Evolutionary conservation across 2,329 filamentous ascomycete genomes (phyloP), one percentile per base, ranked within the genome.

Genomic region (Aspergillus pseudoglaucus): DNA sequence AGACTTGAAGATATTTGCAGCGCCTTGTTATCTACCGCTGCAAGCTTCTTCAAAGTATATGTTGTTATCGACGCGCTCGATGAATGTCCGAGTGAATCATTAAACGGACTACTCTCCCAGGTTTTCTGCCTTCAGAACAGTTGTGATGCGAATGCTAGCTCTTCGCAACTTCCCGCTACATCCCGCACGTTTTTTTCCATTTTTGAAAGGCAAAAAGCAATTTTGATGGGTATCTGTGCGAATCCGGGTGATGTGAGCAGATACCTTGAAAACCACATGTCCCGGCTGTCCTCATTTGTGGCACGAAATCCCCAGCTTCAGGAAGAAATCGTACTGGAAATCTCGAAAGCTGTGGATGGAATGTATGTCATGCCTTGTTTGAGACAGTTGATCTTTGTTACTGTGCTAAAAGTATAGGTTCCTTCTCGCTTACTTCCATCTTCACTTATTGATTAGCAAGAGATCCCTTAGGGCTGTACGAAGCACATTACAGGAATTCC

Each of bases 1-100:
- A 48, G 44, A 41, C 17, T 47, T 20, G 44, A 53, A 10, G 56
- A 59, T 8, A 6, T 57, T 8, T 42, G 6, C 0, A 30, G 33
- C 1, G 6, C 14, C 1, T 38, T 60, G 4, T 20, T 49, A 6
- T 23, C 9, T 2, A 6, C 48, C n/a, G 32, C 37, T 2, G 17
- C n/a, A 7, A 32, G 33, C 33, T 37, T n/a, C 33, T n/a, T n/a
- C 6, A 37, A n/a, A 9, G 7, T 17, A 5, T 37, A n/a, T 12
- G 15, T 37, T 17, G 6, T 37, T 8, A 14, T 37, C 12, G 33
- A 37, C 7, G 33, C 33, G 5, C 15, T 37, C 4, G 33, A 37
- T 12, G 33, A 37, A 37, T 37, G 33, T 17, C 15, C 33, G 5
- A 37, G 33, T 37, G 33, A 37, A 37, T 37, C 33, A 2, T 37